Conservation (phyloP, 768 basidiomycete species). For the Mycena belliarum region DNA sequence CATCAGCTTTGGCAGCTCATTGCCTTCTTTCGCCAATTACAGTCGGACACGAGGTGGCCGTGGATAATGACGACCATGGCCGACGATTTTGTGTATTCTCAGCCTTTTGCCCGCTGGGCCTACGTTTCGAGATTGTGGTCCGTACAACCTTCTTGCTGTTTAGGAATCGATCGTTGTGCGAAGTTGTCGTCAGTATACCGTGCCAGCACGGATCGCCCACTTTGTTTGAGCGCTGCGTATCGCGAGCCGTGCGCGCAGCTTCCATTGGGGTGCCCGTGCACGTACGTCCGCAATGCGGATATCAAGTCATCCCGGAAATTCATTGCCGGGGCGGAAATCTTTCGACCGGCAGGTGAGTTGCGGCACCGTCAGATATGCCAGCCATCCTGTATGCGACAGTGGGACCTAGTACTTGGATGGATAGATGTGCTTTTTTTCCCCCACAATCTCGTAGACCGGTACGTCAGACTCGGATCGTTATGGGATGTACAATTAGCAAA, state of each 20-base stretch:
- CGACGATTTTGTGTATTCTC: conserved; percentile 10
- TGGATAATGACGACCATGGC: conserved; percentile 7
- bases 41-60: conserved; percentile 15
- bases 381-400: too few relatives aligned
- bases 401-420: too few relatives aligned
- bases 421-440: not conserved
- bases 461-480: conserved; percentile 17
- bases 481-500: conserved; percentile 8
- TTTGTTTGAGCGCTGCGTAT: not conserved
- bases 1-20: conserved; percentile 15
- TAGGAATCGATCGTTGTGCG: conserved; percentile 6
- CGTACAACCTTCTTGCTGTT: conserved; percentile 4
- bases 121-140: not conserved
- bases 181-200: not conserved
- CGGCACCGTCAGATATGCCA: conserved; percentile 17
- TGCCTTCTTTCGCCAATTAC: conserved; percentile 11
- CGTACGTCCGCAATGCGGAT: conserved; percentile 17
- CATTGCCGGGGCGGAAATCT: conserved; percentile 15
- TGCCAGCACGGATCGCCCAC: not conserved
- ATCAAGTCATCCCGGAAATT: conserved; percentile 13
- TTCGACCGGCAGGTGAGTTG: conserved; percentile 17
- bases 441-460: conserved; percentile 7
- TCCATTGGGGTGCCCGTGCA: not conserved
- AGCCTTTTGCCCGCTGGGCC: too few relatives aligned
- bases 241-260: not conserved